Evolutionary conservation across 1,284 basidiomycete genomes (phyloP), one percentile per base, ranked within the genome.

Genomic region (Caloboletus firmus): DNA sequence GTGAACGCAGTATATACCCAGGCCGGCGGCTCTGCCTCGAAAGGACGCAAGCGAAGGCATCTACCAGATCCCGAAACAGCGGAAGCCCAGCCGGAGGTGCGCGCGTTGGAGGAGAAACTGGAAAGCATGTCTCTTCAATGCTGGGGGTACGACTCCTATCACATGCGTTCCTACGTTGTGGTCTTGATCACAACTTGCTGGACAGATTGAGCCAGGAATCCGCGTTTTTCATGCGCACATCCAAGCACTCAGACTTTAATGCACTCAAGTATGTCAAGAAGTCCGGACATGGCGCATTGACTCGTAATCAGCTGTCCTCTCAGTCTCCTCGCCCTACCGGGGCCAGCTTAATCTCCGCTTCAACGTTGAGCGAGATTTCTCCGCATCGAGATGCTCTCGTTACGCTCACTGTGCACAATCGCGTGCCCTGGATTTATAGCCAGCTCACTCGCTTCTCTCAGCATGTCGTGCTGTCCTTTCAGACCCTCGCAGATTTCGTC

Each of bases 401-500:
- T 22, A 81, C 78, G 31, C 63, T 86, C 30, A 82, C 84, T 10
- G 72, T 88, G 13, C 77, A 87, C 64, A 81, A 78, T 57, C 81
- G 79, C 46, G 71, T 85, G 20, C 64, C 78, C 12, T 89, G 85
- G 83, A 75, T 79, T n/a, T 78, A 79, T 49, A 80, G 79, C 48
- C 76, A 80, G 47, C 69, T 86, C n/a, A 74, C 75, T 41, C 82
- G 85, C 30, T 73, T 77, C 52, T 90, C 88, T 17, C 84, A 85
- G 59, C 87, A 90, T 63, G 79, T 77, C 15, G 64, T 89, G 7
- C 65, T 87, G 10, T 83, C 87, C n/a, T 84, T 82, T 1, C 86
- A 91, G 60, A 87, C 82, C 0, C 76, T 92, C 1, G 78, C 76
- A n/a, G 84, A 90, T 58, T 65, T 92, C 11, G 79, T 79, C 52